A percentile compares a stretch with the other conserved stretches of the same genome.
Conservation (phyloP, 2,329 filamentous ascomycete genomes). For the Clonostachys solani region DNA sequence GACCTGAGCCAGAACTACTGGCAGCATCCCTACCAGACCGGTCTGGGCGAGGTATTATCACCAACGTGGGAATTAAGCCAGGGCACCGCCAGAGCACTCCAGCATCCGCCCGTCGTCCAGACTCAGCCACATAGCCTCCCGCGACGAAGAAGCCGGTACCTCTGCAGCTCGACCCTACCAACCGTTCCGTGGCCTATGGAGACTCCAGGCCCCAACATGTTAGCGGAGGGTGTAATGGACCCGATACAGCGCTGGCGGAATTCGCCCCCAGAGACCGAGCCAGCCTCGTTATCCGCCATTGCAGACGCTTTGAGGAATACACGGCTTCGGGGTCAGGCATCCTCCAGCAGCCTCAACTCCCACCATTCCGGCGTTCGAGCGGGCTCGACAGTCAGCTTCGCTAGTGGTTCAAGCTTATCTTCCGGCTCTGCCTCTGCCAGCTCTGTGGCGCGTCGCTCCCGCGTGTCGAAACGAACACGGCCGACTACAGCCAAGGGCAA, state of each 20-base stretch:
- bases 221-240: background rate
- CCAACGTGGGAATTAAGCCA: too few species aligned
- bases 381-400: slow-evolving; percentile 4
- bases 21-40: too few species aligned
- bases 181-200: too few species aligned
- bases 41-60: too few species aligned
- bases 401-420: slow-evolving; percentile 16
- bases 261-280: slow-evolving; percentile 2
- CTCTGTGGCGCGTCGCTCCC: slow-evolving; percentile 5
- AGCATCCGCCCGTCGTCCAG: too few species aligned
- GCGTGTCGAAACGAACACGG: background rate
- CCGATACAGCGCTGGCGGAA: slow-evolving; percentile 2
- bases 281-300: background rate
- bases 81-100: too few species aligned
- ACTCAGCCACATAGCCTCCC: too few species aligned
- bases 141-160: too few species aligned
- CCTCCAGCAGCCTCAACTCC: background rate
- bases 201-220: too few species aligned
- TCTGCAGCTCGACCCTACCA: too few species aligned
- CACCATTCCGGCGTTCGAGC: background rate
- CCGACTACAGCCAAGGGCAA: background rate
- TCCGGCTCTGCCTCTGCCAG: slow-evolving; percentile 14
- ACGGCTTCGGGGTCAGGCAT: background rate
- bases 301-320: background rate
- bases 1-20: too few species aligned